Base-by-base conservation (phyloP, 1,139 yeast species). In the Komagataea norvegica region DNA sequence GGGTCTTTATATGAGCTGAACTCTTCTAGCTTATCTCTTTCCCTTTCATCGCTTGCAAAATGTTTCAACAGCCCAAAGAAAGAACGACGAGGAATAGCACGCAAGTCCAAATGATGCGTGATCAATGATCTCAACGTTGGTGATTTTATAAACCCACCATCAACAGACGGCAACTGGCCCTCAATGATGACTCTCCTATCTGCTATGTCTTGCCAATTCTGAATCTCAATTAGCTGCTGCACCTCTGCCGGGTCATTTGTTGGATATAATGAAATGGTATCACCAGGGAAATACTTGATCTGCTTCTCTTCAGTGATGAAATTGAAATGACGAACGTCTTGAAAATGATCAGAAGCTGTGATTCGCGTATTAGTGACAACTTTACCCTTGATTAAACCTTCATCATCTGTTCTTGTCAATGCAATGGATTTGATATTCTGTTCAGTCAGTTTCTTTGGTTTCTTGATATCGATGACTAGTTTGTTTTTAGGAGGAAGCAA, bases 31-130 rank as follows among this genome's bases (percentile, higher is more conserved):
- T 86, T 84, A 38, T 81, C 93, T 34, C 67, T 66, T 52, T 91
- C 96, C 43, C 91, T 67, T 31, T 68, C 73, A 41, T 74, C 74
- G 19, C 74, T 67, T 4, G 91, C 80, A 61, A 89, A 91, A 52
- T 82, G 87, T 77, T 85, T 81, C 4, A 66, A 59, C 8, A 65
- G 60, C 56, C 73, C 68, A 59, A 91, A 91, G 52, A 91, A 88
- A 26, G 91, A 76, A 28, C 95, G 68, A 38, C 88, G 72, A 1
- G 98, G 98, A 16, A 91, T 80, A 3, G 94, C 72, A 60, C 72
- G 74, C 10, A 91, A 70, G 56, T 91, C 97, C 34, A 89, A 60
- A 56, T 89, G 95, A 56, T 84, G 79, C 5, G 79, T 79, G 19
- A 91, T 51, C n/a, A 91, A 62, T 5, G 78, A 70, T 42, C 96